Evolutionary conservation across 306 rosid species (phyloP).

Genomic region (Castanea crenata): DNA sequence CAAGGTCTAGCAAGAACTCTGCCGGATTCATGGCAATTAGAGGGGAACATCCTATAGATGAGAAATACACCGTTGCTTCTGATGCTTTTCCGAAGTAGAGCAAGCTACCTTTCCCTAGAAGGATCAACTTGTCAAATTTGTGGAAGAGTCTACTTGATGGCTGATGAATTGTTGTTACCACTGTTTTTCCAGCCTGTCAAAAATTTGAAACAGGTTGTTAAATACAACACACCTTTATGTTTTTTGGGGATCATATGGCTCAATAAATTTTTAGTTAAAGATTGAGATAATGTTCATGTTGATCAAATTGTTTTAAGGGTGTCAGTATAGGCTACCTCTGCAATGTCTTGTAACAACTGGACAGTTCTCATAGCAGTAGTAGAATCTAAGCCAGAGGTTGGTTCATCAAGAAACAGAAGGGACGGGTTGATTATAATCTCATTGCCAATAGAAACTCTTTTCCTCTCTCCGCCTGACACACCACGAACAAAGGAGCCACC

Average conservation of each 20-base stretch:
- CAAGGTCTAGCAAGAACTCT: conserved; percentile 92
- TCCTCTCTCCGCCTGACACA: conserved; percentile 96
- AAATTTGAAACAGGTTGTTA: conserved; percentile 1
- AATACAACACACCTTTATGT: background rate
- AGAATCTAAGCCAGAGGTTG: conserved; percentile 99
- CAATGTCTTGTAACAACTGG: conserved; percentile 94
- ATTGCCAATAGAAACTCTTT: conserved; percentile 86
- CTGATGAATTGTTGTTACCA: conserved; percentile 94
- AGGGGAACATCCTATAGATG: conserved; percentile 84
- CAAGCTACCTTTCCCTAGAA: conserved; percentile 93
- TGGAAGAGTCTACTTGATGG: conserved; percentile 97
- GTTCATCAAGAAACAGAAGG: conserved; percentile 88
- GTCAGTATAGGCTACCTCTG: conserved; percentile 54
- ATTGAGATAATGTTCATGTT: too few relatives aligned
- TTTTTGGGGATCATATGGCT: background rate
- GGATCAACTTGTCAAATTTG: conserved; percentile 93
- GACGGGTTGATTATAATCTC: conserved; percentile 97
- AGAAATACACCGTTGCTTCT: conserved; percentile 74
- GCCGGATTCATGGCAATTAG: conserved; percentile 97
- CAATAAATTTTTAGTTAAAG: background rate
- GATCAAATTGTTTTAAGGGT: background rate
- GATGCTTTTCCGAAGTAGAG: conserved; percentile 95
- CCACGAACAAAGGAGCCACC: conserved; percentile 97
- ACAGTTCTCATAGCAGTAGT: conserved; percentile 88
- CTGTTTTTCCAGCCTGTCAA: conserved; percentile 91